Evolutionary conservation across 306 rosid genomes (phyloP).

Genomic region (Fragaria ananassa): DNA sequence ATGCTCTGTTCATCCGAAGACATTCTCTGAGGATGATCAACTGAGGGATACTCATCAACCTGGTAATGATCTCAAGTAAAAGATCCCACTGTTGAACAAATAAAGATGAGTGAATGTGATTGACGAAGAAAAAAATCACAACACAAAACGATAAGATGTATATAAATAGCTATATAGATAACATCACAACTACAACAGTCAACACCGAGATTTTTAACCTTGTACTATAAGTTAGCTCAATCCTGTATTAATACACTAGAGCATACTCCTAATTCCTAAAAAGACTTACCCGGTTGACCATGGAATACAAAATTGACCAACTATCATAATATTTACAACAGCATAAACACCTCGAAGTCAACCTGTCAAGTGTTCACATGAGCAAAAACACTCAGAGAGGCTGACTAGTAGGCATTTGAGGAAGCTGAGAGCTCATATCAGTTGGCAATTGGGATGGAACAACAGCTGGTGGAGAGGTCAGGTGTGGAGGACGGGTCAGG

Average conservation of each 20-base stretch:
- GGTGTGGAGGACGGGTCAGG: conserved; percentile 16
- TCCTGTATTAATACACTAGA: not conserved
- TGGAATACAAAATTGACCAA: conserved; percentile 5
- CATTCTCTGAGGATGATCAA: not conserved
- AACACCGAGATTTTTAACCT: not conserved
- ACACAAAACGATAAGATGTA: not conserved
- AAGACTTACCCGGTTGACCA: not conserved
- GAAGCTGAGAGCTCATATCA: too few relatives aligned
- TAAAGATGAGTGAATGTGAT: not conserved
- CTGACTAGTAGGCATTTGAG: too few relatives aligned
- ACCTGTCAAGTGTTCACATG: too few relatives aligned
- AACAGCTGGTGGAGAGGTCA: conserved; percentile 22
- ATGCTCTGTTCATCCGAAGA: too few relatives aligned
- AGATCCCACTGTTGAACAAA: not conserved
- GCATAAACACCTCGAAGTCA: too few relatives aligned
- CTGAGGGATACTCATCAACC: not conserved
- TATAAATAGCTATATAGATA: not conserved
- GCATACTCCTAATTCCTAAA: not conserved
- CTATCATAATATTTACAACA: too few relatives aligned
- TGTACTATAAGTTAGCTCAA: not conserved
- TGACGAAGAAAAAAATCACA: not conserved
- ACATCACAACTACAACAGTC: not conserved
- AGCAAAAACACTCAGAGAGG: too few relatives aligned
- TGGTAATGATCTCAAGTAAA: not conserved
- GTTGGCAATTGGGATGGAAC: conserved; percentile 1